Evolutionary conservation across 306 rosid genomes (phyloP), one percentile per base, ranked within the genome.

Genomic region (Mucuna pruriens): DNA sequence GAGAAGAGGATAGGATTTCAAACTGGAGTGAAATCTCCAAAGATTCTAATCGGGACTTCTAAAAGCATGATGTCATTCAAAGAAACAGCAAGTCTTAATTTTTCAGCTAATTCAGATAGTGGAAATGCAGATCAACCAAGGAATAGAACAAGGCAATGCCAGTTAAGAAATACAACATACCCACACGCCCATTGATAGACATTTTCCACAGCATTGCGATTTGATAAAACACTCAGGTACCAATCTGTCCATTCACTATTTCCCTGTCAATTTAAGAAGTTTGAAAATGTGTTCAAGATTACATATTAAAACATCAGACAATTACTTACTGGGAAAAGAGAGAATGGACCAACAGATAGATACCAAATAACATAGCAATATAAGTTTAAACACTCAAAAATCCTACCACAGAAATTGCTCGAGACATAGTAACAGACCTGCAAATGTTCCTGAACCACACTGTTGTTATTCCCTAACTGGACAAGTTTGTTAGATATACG

Each of bases 121-220:
- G 51, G 62, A 29, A 26, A 13, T 5, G 42, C 66, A 29, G 74
- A 74, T 23, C 55, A 20, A 57, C 79, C 40, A 33, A 31, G 31
- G 26, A 25, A 61, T 22, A 40, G 54, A 76, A 48, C 71, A 26
- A 62, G 51, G 46, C 38, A 45, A 70, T 66, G 40, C 57, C 38
- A 66, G 44, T 78, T 40, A 51, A 75, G 58, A 75, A 71, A 86
- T 75, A 60, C 46, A 73, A 89, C 99, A 86, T 91, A 95, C 99
- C 99, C 99, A 77, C 99, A 95, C 10, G 90, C 97, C 99, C 99
- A 95, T 74, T 90, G 98, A 84, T 83, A 87, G 79, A 95, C 96
- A 86, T 95, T 95, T 84, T 93, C 99, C 80, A 93, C 75, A 25
- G 92, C 87, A 72, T 89, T 93, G 74, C 99, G 94, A 80, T 85